Base-by-base conservation (phyloP, 805 yeast genomes). In the Maudiozyma turicensis region DNA sequence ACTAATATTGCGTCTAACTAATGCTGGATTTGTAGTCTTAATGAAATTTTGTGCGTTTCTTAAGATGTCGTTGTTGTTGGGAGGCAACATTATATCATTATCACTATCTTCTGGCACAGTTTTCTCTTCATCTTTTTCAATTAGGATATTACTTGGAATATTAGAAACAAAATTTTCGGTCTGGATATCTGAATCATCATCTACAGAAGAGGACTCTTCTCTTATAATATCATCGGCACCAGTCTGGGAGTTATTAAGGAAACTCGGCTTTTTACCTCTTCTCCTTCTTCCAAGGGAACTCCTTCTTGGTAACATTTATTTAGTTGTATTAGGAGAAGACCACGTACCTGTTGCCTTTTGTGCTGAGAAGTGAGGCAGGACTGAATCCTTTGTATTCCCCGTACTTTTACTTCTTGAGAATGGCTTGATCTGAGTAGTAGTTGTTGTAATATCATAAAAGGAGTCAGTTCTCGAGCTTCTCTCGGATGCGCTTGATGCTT, bases 391-490 rank as follows among this genome's bases (percentile, higher is more conserved):
- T 10, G 51, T 40, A 14, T 49, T 41, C 3, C 48, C 40, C n/a
- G 48, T 49, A 13, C 48, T 57, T 44, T 48, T 52, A n/a, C 50
- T 53, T 30, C 59, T 43, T 20, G 32, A 15, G 26, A 20, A 44
- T 40, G 46, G 49, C 9, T 15, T 50, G 43, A 39, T 48, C 48
- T 4, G 64, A 59, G 63, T 52, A 7, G 67, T 58, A 1, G 69
- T 58, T 0, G 70, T 63, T 1, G 72, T 65, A 6, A 66, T 59
- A 50, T 71, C 75, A 49, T 70, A 70, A 35, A 70, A 59, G 4
- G 75, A 71, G 40, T 66, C 71, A 26, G 69, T 63, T 35, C 70
- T 58, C 1, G 74, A 70, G 37, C 73, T 68, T 44, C 63, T 55
- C 39, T 71, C 74, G 7, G 73, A 68, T 0, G 64, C 54, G 49